A percentile compares a stretch with the other conserved stretches of the same genome.
Evolutionary conservation across 1,284 basidiomycete genomes (phyloP).

Genomic region (Tetrapyrgos nigripes): DNA sequence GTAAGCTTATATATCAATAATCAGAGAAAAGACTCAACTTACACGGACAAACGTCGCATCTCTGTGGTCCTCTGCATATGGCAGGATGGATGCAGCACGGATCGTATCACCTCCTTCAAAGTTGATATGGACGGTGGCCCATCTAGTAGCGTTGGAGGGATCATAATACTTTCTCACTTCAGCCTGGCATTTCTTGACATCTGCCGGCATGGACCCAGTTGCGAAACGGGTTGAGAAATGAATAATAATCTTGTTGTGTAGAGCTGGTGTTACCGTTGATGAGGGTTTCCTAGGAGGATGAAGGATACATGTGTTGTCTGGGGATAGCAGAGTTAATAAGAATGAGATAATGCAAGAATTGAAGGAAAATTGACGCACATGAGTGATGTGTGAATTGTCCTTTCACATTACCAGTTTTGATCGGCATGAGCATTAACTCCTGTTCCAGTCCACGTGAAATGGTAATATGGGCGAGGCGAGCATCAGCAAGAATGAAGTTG

Average conservation of each 20-base stretch:
- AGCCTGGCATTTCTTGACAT: neutral
- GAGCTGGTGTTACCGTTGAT: neutral
- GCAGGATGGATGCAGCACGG: too few species aligned
- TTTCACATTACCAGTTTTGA: too few species aligned
- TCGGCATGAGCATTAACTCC: constrained; percentile 18
- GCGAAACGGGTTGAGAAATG: constrained; percentile 16
- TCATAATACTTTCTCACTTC: neutral
- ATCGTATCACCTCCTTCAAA: too few species aligned
- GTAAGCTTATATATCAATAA: neutral
- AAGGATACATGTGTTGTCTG: constrained; percentile 18
- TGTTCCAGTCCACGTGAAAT: constrained; percentile 24
- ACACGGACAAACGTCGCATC: constrained; percentile 31
- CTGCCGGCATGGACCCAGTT: constrained; percentile 18
- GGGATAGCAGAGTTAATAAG: neutral
- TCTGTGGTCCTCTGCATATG: constrained; percentile 18
- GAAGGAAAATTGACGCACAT: neutral
- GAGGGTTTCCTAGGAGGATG: constrained; percentile 11
- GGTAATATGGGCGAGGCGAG: constrained; percentile 37
- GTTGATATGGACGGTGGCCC: constrained; percentile 24
- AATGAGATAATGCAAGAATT: too few species aligned
- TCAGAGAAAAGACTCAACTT: constrained; percentile 9
- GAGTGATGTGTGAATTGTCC: neutral
- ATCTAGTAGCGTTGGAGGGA: constrained; percentile 12
- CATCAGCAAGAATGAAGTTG: constrained; percentile 27
- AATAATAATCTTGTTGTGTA: constrained; percentile 16